phyloP scores from a whole-genome alignment of 2,329 filamentous ascomycete genomes.

The Thielaviopsis populi region DNA sequence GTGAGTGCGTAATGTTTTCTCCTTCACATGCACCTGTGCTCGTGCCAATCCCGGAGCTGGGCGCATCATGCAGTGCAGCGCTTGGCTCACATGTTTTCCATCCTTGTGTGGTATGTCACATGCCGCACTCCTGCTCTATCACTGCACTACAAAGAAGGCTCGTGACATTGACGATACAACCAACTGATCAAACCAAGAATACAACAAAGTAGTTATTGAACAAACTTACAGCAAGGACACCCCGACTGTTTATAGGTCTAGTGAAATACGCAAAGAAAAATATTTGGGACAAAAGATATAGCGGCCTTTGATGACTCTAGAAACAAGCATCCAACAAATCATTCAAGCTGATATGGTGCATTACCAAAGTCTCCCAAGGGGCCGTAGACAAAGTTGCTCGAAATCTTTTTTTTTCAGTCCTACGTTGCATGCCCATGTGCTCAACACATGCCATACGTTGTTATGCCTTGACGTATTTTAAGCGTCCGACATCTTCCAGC shows the following conservation, averaged over 20 bases:
- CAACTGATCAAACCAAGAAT: not conserved
- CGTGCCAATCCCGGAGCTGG: not conserved
- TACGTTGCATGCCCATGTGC: not conserved
- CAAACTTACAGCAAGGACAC: not conserved
- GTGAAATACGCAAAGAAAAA: conserved; percentile 4
- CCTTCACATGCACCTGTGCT: not conserved
- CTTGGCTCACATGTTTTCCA: not conserved
- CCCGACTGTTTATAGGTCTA: conserved; percentile 2
- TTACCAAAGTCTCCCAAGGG: not conserved
- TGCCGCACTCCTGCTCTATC: not conserved
- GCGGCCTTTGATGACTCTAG: not conserved
- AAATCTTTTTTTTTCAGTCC: not conserved
- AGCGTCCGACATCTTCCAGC: conserved; percentile 64
- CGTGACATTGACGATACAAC: not conserved
- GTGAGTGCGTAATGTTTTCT: no score
- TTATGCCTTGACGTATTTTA: not conserved
- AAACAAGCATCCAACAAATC: not conserved
- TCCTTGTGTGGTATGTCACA: not conserved
- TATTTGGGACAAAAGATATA: not conserved
- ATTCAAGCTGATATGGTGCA: not conserved
- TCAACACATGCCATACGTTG: not conserved
- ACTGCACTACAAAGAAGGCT: not conserved
- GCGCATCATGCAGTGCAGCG: not conserved
- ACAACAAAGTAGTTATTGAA: conserved; percentile 4
- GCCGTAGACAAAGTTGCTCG: not conserved